Percentiles rank a stretch among this genome's conserved stretches.
phyloP scores from a whole-genome alignment of 2,329 filamentous ascomycete genomes.

The Penicillium palitans region DNA sequence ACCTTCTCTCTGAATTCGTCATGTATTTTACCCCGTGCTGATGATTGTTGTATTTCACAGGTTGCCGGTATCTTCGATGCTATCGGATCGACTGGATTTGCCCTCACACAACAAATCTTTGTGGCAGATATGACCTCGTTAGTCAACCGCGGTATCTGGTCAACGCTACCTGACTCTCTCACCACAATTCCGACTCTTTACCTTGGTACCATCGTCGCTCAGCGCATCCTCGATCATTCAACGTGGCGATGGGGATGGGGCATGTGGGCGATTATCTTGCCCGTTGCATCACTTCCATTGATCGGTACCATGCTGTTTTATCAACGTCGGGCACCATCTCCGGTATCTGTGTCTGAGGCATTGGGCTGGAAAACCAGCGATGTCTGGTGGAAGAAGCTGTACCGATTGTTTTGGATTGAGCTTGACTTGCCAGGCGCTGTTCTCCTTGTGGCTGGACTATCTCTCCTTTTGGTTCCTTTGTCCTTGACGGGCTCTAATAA shows the following conservation, averaged over 20 bases:
- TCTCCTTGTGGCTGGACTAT: constrained; percentile 37
- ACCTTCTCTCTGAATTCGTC: constrained; percentile 35
- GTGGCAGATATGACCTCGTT: constrained; percentile 64
- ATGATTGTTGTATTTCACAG: constrained; percentile 34
- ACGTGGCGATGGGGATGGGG: constrained; percentile 48
- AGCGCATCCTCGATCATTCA: constrained; percentile 38
- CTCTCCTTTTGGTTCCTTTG: constrained; percentile 39
- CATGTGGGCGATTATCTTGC: constrained; percentile 45
- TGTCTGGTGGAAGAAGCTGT: constrained; percentile 22
- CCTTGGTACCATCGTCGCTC: constrained; percentile 52
- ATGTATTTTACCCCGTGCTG: neutral
- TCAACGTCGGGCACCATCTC: constrained; percentile 26
- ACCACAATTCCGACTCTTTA: constrained; percentile 52
- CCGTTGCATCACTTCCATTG: constrained; percentile 35
- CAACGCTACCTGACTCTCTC: constrained; percentile 59
- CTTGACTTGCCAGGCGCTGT: constrained; percentile 40
- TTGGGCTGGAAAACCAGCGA: constrained; percentile 3
- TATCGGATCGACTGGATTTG: constrained; percentile 59
- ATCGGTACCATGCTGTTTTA: constrained; percentile 37
- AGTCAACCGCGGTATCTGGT: constrained; percentile 60
- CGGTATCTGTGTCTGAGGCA: neutral
- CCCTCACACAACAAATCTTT: constrained; percentile 64
- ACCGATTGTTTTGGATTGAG: constrained; percentile 22
- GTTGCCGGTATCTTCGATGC: constrained; percentile 57
- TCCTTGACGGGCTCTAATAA: constrained; percentile 42